phyloP scores from a whole-genome alignment of 2,329 filamentous ascomycete species.

The Paracoccidioides lutzii region DNA sequence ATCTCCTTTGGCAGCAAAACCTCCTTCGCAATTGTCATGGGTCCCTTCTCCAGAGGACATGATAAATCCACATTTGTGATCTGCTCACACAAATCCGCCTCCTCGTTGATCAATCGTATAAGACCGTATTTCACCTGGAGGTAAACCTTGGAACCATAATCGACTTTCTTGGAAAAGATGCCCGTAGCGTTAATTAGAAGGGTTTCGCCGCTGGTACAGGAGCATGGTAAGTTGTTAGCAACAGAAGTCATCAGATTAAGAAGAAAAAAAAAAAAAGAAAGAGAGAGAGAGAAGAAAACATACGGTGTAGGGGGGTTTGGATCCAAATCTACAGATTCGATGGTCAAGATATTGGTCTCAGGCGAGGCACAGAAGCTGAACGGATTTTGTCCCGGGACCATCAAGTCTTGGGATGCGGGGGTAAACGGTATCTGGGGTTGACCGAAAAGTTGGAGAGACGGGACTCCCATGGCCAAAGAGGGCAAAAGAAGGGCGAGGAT shows the following conservation, averaged over 20 bases:
- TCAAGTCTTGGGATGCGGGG: constrained; percentile 41
- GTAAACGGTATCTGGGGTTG: constrained; percentile 38
- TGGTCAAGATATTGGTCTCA: constrained; percentile 55
- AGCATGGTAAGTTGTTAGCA: constrained; percentile 1
- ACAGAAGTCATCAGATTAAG: too few relatives aligned
- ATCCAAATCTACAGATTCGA: constrained; percentile 64
- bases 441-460: constrained; percentile 35
- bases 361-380: constrained; percentile 66
- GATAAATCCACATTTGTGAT: constrained; percentile 74
- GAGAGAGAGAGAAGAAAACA: constrained; percentile 26
- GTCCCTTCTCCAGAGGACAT: constrained; percentile 76
- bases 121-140: constrained; percentile 87
- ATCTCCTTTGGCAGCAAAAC: constrained; percentile 79
- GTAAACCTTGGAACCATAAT: constrained; percentile 66
- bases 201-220: constrained; percentile 51
- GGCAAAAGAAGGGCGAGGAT: constrained; percentile 33
- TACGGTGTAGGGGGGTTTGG: constrained; percentile 86
- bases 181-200: constrained; percentile 71
- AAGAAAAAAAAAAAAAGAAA: too few relatives aligned
- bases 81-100: constrained; percentile 77
- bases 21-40: constrained; percentile 60
- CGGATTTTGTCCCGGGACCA: constrained; percentile 75
- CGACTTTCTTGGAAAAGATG: constrained; percentile 57
- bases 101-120: constrained; percentile 73
- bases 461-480: constrained; percentile 33